Evolutionary conservation across 1,284 basidiomycete genomes (phyloP).

Genomic region (Trichosporon faecale): DNA sequence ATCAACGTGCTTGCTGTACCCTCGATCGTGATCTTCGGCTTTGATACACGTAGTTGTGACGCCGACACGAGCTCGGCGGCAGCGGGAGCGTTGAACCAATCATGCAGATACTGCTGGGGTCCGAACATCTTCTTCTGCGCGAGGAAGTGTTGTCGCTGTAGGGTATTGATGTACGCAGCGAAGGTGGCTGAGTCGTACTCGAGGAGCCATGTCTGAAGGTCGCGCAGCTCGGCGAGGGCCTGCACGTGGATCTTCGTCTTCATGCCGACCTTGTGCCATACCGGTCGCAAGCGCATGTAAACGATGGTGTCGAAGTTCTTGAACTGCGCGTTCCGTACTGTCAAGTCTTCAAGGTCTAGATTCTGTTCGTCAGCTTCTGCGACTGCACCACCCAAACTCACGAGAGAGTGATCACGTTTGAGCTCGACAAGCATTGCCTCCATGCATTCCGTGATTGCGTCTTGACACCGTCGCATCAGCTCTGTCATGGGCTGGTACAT

Average conservation of each 20-base stretch:
- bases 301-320: conserved; percentile 88
- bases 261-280: conserved; percentile 94
- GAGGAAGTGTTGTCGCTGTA: conserved; percentile 54
- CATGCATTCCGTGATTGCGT: conserved; percentile 92
- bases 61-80: conserved; percentile 75
- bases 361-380: conserved; percentile 45
- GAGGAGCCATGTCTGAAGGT: conserved; percentile 81
- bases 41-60: conserved; percentile 44
- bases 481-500: conserved; percentile 82
- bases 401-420: conserved; percentile 79
- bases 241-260: conserved; percentile 87
- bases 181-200: conserved; percentile 90
- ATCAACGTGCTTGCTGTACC: conserved; percentile 67
- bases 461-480: conserved; percentile 85
- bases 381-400: conserved; percentile 47
- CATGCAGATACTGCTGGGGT: conserved; percentile 44
- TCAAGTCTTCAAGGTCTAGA: conserved; percentile 92
- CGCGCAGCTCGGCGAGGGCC: conserved; percentile 80
- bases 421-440: conserved; percentile 84
- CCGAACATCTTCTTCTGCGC: conserved; percentile 44
- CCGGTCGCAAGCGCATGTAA: conserved; percentile 80
- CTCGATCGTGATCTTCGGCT: conserved; percentile 50
- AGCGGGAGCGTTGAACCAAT: conserved; percentile 59
- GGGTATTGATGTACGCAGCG: conserved; percentile 85
- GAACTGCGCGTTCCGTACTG: conserved; percentile 91